Conservation (phyloP, 306 rosid genomes). For the Nissolia schottii region DNA sequence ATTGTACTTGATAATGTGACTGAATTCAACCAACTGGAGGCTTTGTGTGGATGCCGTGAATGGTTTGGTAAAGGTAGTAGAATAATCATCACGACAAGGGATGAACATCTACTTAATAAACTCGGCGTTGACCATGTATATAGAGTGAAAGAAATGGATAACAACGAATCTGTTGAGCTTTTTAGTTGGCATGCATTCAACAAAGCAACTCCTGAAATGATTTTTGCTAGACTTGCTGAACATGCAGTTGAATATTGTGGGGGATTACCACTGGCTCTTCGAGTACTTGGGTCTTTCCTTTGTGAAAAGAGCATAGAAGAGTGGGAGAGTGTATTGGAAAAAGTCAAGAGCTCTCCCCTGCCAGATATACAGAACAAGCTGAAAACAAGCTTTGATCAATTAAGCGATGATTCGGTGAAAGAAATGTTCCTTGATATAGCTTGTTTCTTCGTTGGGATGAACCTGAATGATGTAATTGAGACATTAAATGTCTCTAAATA, state of each 20-base stretch:
- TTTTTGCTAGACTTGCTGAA: neutral
- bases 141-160: neutral
- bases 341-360: neutral
- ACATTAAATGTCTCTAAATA: neutral
- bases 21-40: neutral
- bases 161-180: neutral
- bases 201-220: neutral
- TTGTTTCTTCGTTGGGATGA: neutral
- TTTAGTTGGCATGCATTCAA: constrained; percentile 2
- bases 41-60: neutral
- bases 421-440: neutral
- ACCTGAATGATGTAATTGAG: neutral
- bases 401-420: neutral
- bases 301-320: neutral
- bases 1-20: constrained; percentile 14
- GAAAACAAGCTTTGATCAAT: neutral
- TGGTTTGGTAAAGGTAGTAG: constrained; percentile 10
- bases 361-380: neutral
- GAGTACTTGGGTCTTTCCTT: neutral
- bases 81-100: constrained; percentile 10
- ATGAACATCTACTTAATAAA: neutral
- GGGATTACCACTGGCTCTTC: constrained; percentile 19
- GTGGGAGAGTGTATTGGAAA: neutral
- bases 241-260: neutral
- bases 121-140: neutral